Percentiles rank a stretch among this genome's conserved stretches.
Conservation (phyloP, 2,329 filamentous ascomycete genomes). For the Albifimbria verrucaria region DNA sequence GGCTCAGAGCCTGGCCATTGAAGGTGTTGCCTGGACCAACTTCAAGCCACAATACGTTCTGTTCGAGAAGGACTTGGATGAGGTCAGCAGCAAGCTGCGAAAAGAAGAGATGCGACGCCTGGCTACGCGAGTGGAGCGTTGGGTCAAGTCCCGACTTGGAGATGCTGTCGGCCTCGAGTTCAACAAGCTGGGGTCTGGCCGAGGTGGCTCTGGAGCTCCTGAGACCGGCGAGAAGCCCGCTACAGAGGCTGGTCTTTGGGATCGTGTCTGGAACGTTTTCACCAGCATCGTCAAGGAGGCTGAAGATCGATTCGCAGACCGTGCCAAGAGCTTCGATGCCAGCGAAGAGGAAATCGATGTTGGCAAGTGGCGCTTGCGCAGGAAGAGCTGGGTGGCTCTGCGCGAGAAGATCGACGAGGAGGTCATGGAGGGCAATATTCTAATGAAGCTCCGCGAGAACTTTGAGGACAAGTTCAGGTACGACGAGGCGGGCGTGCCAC, state of each 20-base stretch:
- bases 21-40: slow-evolving; percentile 82
- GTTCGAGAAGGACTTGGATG: slow-evolving; percentile 87
- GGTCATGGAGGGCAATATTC: slow-evolving; percentile 94
- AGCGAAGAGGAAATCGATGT: slow-evolving; percentile 87
- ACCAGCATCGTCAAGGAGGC: slow-evolving; percentile 79
- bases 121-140: slow-evolving; percentile 86
- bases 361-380: slow-evolving; percentile 85
- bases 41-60: slow-evolving; percentile 76
- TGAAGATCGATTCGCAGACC: slow-evolving; percentile 78
- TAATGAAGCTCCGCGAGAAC: slow-evolving; percentile 94
- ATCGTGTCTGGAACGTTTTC: slow-evolving; percentile 89
- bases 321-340: slow-evolving; percentile 91
- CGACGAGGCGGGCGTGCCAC: slow-evolving; percentile 87
- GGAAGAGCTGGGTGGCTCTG: slow-evolving; percentile 92
- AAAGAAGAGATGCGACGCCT: slow-evolving; percentile 96
- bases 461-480: slow-evolving; percentile 99
- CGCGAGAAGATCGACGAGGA: slow-evolving; percentile 92
- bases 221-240: slow-evolving; percentile 70
- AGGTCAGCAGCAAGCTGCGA: slow-evolving; percentile 78
- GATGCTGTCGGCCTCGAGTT: slow-evolving; percentile 92
- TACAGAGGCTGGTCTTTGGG: slow-evolving; percentile 87
- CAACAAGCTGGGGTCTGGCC: slow-evolving; percentile 88
- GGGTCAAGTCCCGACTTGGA: slow-evolving; percentile 82
- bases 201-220: slow-evolving; percentile 76
- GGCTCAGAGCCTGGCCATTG: slow-evolving; percentile 70